Base-by-base conservation (phyloP, 2,329 filamentous ascomycete species). In the Aspergillus tamarii region DNA sequence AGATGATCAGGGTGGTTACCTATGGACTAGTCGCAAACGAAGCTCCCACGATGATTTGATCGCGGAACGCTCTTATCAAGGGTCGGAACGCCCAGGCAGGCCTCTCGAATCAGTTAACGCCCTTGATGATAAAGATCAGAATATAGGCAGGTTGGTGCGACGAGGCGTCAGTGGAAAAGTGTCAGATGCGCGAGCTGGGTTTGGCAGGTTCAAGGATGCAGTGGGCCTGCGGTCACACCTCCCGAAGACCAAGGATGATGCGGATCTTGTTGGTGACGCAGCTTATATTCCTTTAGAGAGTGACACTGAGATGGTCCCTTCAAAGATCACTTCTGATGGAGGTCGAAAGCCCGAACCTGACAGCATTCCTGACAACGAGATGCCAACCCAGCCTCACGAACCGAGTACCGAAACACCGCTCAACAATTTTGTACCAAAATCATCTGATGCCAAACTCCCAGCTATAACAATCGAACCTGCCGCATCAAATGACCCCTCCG, bases 191-290 rank as follows among this genome's bases (percentile, higher is more conserved):
- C 89, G 91, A 54, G 93, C 90, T 61, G 93, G 93, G 0, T 85
- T 97, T 61, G 91, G 91, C 1, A 89, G 92, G 41, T 93, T 97
- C 75, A 94, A 94, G 73, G 93, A 94, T 73, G 92, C 89, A 3
- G 91, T 97, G 41, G 91, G 92, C 30, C 72, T 77, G 48, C 79
- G 80, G 26, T 79, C 77, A 26, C 78, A 82, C 68, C 74, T 79
- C 48, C 74, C 77, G 52, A 79, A 72, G 53, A 70, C 75, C 12
- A 78, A 76, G 66, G 79, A 81, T 8, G 72, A 69, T 9, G 43
- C 66, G 2, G 76, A 77, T 30, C 46, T 77, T 28, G 70, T 72
- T 34, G 66, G 67, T 53, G 75, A 78, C 57, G 60, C 69, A 53
- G 68, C 71, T 8, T 73, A 74, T 63, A 63, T 70, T 28, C 68